Conservation (phyloP, 768 basidiomycete species). For the Suillus subalutaceus region DNA sequence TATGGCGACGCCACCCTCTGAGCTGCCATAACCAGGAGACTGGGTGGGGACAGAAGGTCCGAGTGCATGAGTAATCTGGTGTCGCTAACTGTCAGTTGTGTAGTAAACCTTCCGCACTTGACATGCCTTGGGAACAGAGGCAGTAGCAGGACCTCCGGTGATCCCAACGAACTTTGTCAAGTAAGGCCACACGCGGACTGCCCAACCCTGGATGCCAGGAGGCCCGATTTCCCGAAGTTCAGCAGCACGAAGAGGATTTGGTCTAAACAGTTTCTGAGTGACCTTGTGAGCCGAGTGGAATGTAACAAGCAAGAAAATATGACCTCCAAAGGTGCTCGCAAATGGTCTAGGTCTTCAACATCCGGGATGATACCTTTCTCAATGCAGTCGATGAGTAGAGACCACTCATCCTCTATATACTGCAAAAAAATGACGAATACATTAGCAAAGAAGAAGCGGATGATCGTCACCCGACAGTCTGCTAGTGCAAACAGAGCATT, state of each 20-base stretch:
- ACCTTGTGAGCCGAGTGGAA: not conserved
- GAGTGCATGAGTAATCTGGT: constrained; percentile 7
- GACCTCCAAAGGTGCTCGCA: constrained; percentile 21
- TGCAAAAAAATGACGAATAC: constrained; percentile 19
- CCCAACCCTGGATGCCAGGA: constrained; percentile 7
- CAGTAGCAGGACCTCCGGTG: constrained; percentile 12
- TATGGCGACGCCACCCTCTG: constrained; percentile 11
- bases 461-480: constrained; percentile 1
- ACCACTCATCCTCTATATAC: constrained; percentile 21
- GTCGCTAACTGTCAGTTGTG: not conserved
- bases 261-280: constrained; percentile 14
- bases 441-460: constrained; percentile 13
- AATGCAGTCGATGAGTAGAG: constrained; percentile 20
- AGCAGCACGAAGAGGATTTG: constrained; percentile 21
- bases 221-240: constrained; percentile 18
- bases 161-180: constrained; percentile 9
- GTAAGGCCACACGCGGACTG: constrained; percentile 11
- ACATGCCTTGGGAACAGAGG: constrained; percentile 11
- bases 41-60: constrained; percentile 10
- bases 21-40: constrained; percentile 7
- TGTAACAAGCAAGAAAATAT: not conserved
- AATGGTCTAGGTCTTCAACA: constrained; percentile 15
- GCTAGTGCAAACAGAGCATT: constrained; percentile 26
- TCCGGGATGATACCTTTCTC: constrained; percentile 20
- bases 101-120: not conserved